Base-by-base conservation (phyloP, 306 rosid genomes). In the Coriaria nepalensis region DNA sequence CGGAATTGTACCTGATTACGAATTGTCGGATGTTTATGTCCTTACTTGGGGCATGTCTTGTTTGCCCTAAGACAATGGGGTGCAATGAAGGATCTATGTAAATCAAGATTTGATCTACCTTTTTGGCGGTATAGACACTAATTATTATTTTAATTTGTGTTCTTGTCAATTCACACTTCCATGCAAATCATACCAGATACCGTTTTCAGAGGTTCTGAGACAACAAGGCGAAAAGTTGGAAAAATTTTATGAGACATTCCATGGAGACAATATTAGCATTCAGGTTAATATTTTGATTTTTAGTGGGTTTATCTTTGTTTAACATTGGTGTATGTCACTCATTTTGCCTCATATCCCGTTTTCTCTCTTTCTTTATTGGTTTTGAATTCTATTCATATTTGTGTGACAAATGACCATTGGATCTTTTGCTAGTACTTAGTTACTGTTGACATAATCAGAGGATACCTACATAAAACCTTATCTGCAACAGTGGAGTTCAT, bases 231-330 rank as follows among this genome's bases (percentile, higher is more conserved):
- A 68, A 42, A 79, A 68, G 61, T 68, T 63, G 6, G 94, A 76
- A 69, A 81, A 40, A 57, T 70, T 79, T 60, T 79, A 81, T 40
- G 95, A 90, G 75, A 90, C 97, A 38, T 90, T 81, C 73, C 97
- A 90, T 71, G 95, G 97, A 36, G 63, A 80, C 53, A 68, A 84
- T 68, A 84, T 84, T 56, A 81, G 65, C 62, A 73, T 79, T 68
- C 97, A 90, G 97, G 97, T 90, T 60, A 48, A 14, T 40, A 66
- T 62, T 67, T 10, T 11, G 33, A 55, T 35, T 15, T 6, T 45
- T 45, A 44, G n/a, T 36, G 10, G 4, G 45, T 45, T 37, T 11
- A 35, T 35, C 36, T 15, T 60, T n/a, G n/a, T n/a, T n/a, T n/a
- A n/a, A n/a, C n/a, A n/a, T n/a, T n/a, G n/a, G n/a, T n/a, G n/a